Conservation (phyloP, 306 rosid species). For the Vigna unguiculata region DNA sequence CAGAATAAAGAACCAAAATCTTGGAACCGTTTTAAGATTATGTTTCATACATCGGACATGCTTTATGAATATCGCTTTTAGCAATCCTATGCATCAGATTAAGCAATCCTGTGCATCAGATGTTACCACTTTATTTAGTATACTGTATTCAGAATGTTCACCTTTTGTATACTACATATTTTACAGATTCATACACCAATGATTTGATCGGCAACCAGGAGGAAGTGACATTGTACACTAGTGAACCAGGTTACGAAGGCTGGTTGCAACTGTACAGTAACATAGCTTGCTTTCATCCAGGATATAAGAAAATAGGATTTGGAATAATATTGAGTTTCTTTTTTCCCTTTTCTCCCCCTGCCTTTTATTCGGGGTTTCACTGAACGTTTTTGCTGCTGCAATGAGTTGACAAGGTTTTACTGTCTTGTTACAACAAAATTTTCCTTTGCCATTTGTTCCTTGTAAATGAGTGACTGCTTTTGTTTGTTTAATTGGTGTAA, state of each 20-base stretch:
- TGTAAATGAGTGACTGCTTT: slow-evolving; percentile 51
- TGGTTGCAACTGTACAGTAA: slow-evolving; percentile 62
- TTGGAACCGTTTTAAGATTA: slow-evolving; percentile 1
- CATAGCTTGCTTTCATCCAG: slow-evolving; percentile 42
- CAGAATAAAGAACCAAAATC: background rate
- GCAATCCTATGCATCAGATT: background rate
- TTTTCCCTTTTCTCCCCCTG: slow-evolving; percentile 27
- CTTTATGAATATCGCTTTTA: background rate
- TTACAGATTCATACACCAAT: slow-evolving; percentile 43
- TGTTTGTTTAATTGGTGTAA: slow-evolving; percentile 39
- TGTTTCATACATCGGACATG: background rate
- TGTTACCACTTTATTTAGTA: slow-evolving; percentile 18
- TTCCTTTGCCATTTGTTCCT: slow-evolving; percentile 37
- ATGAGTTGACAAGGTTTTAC: slow-evolving; percentile 43
- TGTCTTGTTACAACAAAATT: background rate
- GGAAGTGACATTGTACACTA: slow-evolving; percentile 33
- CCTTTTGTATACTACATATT: slow-evolving; percentile 31
- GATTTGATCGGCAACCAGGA: slow-evolving; percentile 17
- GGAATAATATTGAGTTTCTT: slow-evolving; percentile 31
- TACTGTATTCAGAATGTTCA: background rate
- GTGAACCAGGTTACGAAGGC: slow-evolving; percentile 37
- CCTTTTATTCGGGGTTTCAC: slow-evolving; percentile 48
- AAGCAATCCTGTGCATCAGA: slow-evolving; percentile 4
- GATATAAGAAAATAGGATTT: slow-evolving; percentile 37
- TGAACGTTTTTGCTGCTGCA: slow-evolving; percentile 38